Conservation (phyloP, 2,329 filamentous ascomycete species). For the Daldinia sp. region DNA sequence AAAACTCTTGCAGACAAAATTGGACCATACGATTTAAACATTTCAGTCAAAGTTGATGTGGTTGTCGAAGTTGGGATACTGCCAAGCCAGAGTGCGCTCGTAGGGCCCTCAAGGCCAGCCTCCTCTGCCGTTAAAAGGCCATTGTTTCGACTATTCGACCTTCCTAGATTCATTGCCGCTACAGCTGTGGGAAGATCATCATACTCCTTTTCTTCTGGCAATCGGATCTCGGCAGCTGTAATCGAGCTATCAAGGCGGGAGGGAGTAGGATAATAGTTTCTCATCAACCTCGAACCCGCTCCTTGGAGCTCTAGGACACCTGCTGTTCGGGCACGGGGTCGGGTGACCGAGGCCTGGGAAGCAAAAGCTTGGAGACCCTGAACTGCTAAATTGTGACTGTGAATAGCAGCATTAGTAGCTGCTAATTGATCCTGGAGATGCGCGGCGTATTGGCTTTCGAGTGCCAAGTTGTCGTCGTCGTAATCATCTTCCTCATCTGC, state of each 20-base stretch:
- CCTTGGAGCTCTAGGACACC: slow-evolving; percentile 80
- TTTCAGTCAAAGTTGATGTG: slow-evolving; percentile 90
- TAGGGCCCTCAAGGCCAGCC: slow-evolving; percentile 84
- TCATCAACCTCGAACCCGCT: slow-evolving; percentile 70
- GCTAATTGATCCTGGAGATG: slow-evolving; percentile 69
- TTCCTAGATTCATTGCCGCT: slow-evolving; percentile 77
- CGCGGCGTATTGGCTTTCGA: slow-evolving; percentile 67
- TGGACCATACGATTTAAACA: slow-evolving; percentile 91
- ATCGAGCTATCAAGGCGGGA: slow-evolving; percentile 79
- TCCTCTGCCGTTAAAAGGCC: slow-evolving; percentile 77
- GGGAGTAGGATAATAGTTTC: slow-evolving; percentile 77
- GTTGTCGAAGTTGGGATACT: slow-evolving; percentile 98
- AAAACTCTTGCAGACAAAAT: slow-evolving; percentile 92
- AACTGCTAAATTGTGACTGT: slow-evolving; percentile 91
- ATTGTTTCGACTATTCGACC: slow-evolving; percentile 71
- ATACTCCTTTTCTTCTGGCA: slow-evolving; percentile 79
- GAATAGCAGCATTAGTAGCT: slow-evolving; percentile 75
- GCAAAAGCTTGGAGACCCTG: slow-evolving; percentile 76
- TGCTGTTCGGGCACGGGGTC: slow-evolving; percentile 89
- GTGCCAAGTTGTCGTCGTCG: slow-evolving; percentile 62
- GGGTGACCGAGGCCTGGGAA: slow-evolving; percentile 79
- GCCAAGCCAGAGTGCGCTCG: slow-evolving; percentile 93
- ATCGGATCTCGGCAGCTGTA: slow-evolving; percentile 75
- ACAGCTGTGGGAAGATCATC: slow-evolving; percentile 84
- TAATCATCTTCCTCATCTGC: slow-evolving; percentile 87